Evolutionary conservation across 176 grass and related monocot genomes (phyloP).

Genomic region (Zoysia pacifica): DNA sequence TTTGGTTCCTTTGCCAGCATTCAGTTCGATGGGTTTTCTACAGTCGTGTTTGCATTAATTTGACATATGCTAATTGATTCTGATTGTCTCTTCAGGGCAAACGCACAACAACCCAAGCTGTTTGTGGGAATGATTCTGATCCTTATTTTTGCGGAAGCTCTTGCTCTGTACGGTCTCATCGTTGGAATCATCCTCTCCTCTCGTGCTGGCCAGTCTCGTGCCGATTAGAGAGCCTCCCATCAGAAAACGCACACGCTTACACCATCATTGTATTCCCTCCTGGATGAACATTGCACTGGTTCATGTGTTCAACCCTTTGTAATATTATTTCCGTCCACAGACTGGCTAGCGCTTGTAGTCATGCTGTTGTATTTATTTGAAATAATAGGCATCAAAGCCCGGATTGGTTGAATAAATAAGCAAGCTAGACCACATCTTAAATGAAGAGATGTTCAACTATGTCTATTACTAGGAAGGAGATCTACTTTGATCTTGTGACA

Average conservation of each 20-base stretch:
- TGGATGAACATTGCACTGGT: neutral
- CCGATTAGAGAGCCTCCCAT: slow-evolving; percentile 22
- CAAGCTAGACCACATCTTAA: slow-evolving; percentile 14
- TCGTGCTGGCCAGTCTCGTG: slow-evolving; percentile 40
- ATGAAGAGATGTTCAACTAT: too few species aligned
- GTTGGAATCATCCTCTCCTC: slow-evolving; percentile 55
- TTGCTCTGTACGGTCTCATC: slow-evolving; percentile 49
- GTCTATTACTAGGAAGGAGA: too few species aligned
- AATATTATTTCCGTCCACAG: slow-evolving; percentile 15
- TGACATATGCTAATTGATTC: neutral
- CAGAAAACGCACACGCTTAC: neutral
- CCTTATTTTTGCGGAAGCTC: slow-evolving; percentile 49
- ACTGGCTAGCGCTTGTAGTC: slow-evolving; percentile 23
- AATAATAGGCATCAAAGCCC: slow-evolving; percentile 37
- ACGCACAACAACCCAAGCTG: slow-evolving; percentile 48
- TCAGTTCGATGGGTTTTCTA: neutral
- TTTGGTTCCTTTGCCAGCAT: neutral
- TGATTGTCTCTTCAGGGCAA: slow-evolving; percentile 5
- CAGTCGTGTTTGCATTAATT: neutral
- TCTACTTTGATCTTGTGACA: too few species aligned
- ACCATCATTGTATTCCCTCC: slow-evolving; percentile 17
- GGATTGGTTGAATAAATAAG: slow-evolving; percentile 29
- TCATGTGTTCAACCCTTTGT: slow-evolving; percentile 27
- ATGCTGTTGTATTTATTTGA: slow-evolving; percentile 42
- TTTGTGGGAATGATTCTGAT: slow-evolving; percentile 56